These are phyloP conservation scores for Austroboletus niveus DNA, from an alignment of 1,284 basidiomycete species.

Conservation along the genomic window DNA sequence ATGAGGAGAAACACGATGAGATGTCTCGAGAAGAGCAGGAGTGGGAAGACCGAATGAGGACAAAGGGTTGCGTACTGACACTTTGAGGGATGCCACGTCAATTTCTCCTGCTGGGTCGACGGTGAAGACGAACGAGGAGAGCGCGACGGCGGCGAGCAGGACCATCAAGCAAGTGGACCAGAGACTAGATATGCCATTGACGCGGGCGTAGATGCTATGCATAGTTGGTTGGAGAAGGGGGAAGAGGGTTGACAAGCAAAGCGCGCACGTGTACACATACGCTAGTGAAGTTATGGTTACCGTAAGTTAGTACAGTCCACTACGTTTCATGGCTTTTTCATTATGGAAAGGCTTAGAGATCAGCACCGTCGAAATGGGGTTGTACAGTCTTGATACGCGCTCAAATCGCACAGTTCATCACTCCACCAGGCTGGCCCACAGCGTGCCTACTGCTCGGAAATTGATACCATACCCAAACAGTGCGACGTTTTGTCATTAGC, in stretches of 20 bases:
- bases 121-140: conserved; percentile 67
- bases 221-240: conserved; percentile 35
- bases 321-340: neutral
- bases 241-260: neutral
- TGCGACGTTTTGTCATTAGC: conserved; percentile 7
- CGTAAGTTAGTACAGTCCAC: no score
- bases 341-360: no score
- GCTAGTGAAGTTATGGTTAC: no score
- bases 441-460: conserved; percentile 22
- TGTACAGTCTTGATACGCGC: conserved; percentile 1
- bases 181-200: conserved; percentile 73
- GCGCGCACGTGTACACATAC: conserved; percentile 8
- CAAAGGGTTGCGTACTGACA: conserved; percentile 45
- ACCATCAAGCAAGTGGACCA: conserved; percentile 78
- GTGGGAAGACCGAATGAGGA: neutral
- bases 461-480: conserved; percentile 19
- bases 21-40: conserved; percentile 4
- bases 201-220: conserved; percentile 66
- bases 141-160: conserved; percentile 70
- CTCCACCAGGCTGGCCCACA: neutral
- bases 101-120: conserved; percentile 58
- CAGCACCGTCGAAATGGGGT: conserved; percentile 3
- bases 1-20: conserved; percentile 13
- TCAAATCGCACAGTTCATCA: conserved; percentile 10
- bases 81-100: conserved; percentile 61